Evolutionary conservation across 1,284 basidiomycete genomes (phyloP), one percentile per base, ranked within the genome.

Genomic region (Porodaedalea pini): DNA sequence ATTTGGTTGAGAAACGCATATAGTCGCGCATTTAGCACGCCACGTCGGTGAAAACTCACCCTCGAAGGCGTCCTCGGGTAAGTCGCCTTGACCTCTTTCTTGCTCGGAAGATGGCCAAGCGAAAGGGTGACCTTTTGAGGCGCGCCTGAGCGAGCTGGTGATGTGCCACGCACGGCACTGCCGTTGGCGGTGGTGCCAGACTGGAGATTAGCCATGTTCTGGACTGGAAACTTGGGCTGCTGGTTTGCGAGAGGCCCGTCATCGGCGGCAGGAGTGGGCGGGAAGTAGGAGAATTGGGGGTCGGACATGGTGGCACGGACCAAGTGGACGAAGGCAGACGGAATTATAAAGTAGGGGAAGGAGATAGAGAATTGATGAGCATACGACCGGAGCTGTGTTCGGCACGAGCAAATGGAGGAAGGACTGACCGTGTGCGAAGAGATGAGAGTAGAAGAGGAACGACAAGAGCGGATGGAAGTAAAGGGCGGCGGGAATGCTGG

Each of bases 61-160:
- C 85, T 76, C 3, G 85, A 86, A 1, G 87, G 87, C 0, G 87
- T 87, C 32, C 86, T 76, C 1, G 88, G 88, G 78, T 82, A 88
- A 11, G 82, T 76, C 0, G 81, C 79, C 64, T 82, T 83, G 65
- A 88, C 81, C 55, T 84, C 75, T 64, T 81, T 85, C 70, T 86
- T 86, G 63, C 79, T 78, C 0, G 87, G 88, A 41, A 89, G 72
- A 68, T 89, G 84, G 0, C 83, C 85, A 27, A 90, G 80, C 53
- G 81, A 82, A 29, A 90, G 79, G 54, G 81, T 80, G 57, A 86
- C 81, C 49, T 78, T 76, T n/a, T 79, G 75, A 4, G 82, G 82
- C 2, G 74, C 74, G 11, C 68, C 68, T 15, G 75, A 68, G 10
- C 47, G 57, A 25, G 23, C 15, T 10, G 37, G 52, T 27, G 57